Base-by-base conservation (phyloP, 2,329 filamentous ascomycete genomes). In the Aspergillus ochraceoroseus region DNA sequence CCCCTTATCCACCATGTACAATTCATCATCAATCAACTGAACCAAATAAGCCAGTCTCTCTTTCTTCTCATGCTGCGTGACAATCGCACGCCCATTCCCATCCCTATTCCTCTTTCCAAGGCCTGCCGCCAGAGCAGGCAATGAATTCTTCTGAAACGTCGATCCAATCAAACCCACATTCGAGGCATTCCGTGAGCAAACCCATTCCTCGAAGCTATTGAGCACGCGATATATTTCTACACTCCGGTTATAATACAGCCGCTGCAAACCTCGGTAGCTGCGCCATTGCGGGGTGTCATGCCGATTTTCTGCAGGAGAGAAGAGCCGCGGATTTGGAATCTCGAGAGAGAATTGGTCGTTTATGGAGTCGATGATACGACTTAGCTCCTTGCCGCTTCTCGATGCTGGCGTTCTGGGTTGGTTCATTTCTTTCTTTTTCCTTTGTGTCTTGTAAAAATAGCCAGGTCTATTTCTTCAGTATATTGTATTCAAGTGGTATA, bases 401-500 rank as follows among this genome's bases (percentile, higher is more conserved):
- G n/a, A n/a, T n/a, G 48, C 35, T 20, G 59, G 57, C 12, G 58
- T 62, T n/a, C 27, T 38, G n/a, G 45, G 38, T 17, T 25, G 15
- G 14, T 29, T 18, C 46, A 51, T 49, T n/a, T 14, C 32, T 9
- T 23, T 79, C 79, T 69, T 85, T 85, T 55, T 81, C 82, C 1
- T 76, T 73, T n/a, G n/a, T n/a, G n/a, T n/a, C n/a, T n/a, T n/a
- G n/a, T n/a, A 22, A 5, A 22, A 22, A 22, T 22, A 22, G 9
- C 20, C 20, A 5, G 14, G 29, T 11, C 7, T 20, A n/a, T n/a
- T n/a, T n/a, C n/a, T n/a, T n/a, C n/a, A n/a, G n/a, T n/a, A n/a
- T n/a, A n/a, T n/a, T n/a, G n/a, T n/a, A n/a, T n/a, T n/a, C n/a
- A n/a, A n/a, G n/a, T n/a, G n/a, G n/a, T n/a, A n/a, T n/a, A n/a